A percentile compares a stretch with the other conserved stretches of the same genome.
Evolutionary conservation across 106 monocot species (phyloP).

Genomic region (Hemerocallis citrina): DNA sequence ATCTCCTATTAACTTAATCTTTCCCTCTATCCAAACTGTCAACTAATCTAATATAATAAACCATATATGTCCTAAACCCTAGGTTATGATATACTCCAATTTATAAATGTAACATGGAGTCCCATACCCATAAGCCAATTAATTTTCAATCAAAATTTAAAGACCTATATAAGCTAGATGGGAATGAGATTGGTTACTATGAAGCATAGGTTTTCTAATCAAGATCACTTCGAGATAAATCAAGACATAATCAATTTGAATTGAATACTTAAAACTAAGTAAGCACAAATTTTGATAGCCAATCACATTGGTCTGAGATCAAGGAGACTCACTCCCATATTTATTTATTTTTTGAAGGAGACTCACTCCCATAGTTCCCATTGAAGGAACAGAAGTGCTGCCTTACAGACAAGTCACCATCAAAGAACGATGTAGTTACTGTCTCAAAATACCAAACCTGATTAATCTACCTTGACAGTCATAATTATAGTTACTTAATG

Average conservation of each 20-base stretch:
- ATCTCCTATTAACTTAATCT: conserved; percentile 4
- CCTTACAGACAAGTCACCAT: neutral
- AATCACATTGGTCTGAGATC: neutral
- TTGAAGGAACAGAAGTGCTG: neutral
- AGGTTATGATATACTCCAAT: too few species aligned
- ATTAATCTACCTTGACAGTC: too few species aligned
- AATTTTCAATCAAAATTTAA: neutral
- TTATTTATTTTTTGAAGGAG: too few species aligned
- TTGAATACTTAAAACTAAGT: too few species aligned
- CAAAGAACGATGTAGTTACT: neutral
- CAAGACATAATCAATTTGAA: neutral
- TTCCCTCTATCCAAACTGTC: neutral
- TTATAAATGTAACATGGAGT: neutral
- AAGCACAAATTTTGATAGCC: neutral
- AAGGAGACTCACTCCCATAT: neutral
- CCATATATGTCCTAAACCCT: neutral
- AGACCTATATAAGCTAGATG: neutral
- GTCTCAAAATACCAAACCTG: neutral
- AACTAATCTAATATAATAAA: neutral
- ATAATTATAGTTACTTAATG: too few species aligned
- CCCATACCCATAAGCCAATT: neutral
- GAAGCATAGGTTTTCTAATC: neutral
- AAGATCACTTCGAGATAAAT: neutral
- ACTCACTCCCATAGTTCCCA: too few species aligned
- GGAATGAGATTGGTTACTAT: neutral